Evolutionary conservation across 495 filamentous ascomycete species (phyloP).

Genomic region (Penicillium samsonianum): DNA sequence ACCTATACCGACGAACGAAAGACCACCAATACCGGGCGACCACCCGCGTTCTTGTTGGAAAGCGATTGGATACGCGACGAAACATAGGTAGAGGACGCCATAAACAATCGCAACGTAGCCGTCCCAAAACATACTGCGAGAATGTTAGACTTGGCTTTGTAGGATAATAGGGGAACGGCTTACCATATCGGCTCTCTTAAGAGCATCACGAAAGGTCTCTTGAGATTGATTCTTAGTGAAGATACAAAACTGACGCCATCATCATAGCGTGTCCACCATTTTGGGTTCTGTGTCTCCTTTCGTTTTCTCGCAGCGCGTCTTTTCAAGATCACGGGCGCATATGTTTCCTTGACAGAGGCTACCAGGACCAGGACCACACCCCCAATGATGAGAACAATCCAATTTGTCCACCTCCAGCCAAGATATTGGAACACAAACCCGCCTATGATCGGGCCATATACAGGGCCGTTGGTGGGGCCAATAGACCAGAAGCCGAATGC

Average conservation of each 20-base stretch:
- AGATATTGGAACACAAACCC: conserved; percentile 70
- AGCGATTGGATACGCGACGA: conserved; percentile 76
- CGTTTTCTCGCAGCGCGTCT: conserved; percentile 46
- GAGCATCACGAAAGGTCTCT: conserved; percentile 66
- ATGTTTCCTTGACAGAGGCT: conserved; percentile 65
- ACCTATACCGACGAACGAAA: conserved; percentile 74
- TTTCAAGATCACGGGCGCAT: conserved; percentile 66
- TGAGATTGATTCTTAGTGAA: conserved; percentile 46
- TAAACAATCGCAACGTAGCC: conserved; percentile 64
- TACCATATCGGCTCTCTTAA: conserved; percentile 75
- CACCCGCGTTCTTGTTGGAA: conserved; percentile 71
- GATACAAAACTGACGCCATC: conserved; percentile 42
- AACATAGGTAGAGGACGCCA: conserved; percentile 79
- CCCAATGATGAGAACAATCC: conserved; percentile 72
- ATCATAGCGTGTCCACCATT: conserved; percentile 70
- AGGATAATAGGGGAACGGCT: not conserved
- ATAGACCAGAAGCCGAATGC: conserved; percentile 73
- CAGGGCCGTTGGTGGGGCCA: conserved; percentile 76
- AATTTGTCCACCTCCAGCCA: conserved; percentile 88
- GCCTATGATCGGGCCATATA: conserved; percentile 63
- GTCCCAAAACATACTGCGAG: conserved; percentile 69
- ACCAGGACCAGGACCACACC: conserved; percentile 53
- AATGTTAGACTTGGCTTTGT: not conserved
- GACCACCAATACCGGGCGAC: conserved; percentile 62
- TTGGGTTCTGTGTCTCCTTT: conserved; percentile 65